Base-by-base conservation (phyloP, 2,329 filamentous ascomycete species). In the Parafenestella ontariensis region DNA sequence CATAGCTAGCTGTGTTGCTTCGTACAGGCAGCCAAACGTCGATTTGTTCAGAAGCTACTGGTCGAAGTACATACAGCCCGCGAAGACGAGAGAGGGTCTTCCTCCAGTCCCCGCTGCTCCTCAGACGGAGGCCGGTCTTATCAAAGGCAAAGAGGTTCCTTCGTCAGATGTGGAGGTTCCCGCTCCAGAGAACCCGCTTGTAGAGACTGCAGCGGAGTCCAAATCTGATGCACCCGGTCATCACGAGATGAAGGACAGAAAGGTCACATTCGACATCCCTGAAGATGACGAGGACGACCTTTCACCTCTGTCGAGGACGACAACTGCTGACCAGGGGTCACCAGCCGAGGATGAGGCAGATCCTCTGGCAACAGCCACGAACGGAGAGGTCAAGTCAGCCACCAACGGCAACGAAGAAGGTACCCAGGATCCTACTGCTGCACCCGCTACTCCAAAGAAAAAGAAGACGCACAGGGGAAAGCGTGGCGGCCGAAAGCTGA, bases 401-500 rank as follows among this genome's bases (percentile, higher is more conserved):
- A 9, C 46, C 13, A 56, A 59, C 20, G 59, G 55, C 17, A 45
- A 43, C 24, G 68, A 71, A 3, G 58, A 60, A 28, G 51, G 59
- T 28, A 49, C 59, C 15, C 67, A 70, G 43, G 70, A 68, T 29
- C 54, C 66, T 10, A 60, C 51, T 15, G 50, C 57, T 23, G 62
- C 59, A 20, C 60, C 54, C 40, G 52, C 62, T n/a, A 71, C 69
- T 10, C 72, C 72, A 1, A 79, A 77, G 64, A 82, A 82, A 69
- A 81, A 79, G 68, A 82, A 81, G 58, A 79, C 80, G 5, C 80
- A 81, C 44, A 70, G 81, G 50, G 81, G 81, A 21, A 79, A 78
- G 56, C 76, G 80, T 17, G 80, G 79, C 23, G 80, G 80, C 20
- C 72, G 73, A 18, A 78, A 78, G 61, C 76, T 78, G 59, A 79